Percentiles rank a stretch among this genome's conserved stretches.
phyloP scores from a whole-genome alignment of 495 filamentous ascomycete species.

The Neurospora sp. region DNA sequence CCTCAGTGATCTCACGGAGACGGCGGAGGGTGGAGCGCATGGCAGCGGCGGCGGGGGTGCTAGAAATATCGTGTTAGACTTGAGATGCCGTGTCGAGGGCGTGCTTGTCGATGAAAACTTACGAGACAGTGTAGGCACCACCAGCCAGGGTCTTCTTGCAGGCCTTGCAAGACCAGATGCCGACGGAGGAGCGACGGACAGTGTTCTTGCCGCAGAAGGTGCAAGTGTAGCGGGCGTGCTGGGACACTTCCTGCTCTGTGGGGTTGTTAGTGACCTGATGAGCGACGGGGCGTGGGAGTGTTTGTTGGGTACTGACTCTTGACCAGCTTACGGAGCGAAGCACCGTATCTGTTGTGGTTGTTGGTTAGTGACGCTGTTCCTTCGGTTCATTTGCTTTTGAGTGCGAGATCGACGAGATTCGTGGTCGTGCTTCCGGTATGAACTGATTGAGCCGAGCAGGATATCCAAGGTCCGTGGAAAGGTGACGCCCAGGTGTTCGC shows the following conservation, averaged over 20 bases:
- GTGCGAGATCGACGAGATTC: constrained; percentile 1
- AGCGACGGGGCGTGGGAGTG: background rate
- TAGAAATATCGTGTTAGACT: constrained; percentile 29
- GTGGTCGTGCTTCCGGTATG: background rate
- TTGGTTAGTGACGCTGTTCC: constrained; percentile 6
- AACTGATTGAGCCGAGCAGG: background rate
- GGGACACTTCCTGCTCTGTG: constrained; percentile 84
- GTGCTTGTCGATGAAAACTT: constrained; percentile 34
- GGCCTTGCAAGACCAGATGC: constrained; percentile 92
- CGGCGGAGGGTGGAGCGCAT: constrained; percentile 95
- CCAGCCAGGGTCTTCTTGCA: constrained; percentile 94
- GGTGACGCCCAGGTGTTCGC: background rate
- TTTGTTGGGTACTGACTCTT: constrained; percentile 45
- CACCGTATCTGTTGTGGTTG: constrained; percentile 64
- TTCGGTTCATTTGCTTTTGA: background rate
- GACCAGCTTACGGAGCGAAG: constrained; percentile 98
- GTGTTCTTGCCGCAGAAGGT: constrained; percentile 94
- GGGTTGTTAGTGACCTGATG: constrained; percentile 3
- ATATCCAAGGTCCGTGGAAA: background rate
- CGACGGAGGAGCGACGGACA: constrained; percentile 84
- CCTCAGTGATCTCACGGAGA: constrained; percentile 96
- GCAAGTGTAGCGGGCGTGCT: constrained; percentile 89
- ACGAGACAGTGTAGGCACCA: constrained; percentile 95
- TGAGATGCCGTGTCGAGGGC: background rate
- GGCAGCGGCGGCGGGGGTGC: constrained; percentile 90